Conservation (phyloP, 2,329 filamentous ascomycete species). For the Apiospora phragmitis region DNA sequence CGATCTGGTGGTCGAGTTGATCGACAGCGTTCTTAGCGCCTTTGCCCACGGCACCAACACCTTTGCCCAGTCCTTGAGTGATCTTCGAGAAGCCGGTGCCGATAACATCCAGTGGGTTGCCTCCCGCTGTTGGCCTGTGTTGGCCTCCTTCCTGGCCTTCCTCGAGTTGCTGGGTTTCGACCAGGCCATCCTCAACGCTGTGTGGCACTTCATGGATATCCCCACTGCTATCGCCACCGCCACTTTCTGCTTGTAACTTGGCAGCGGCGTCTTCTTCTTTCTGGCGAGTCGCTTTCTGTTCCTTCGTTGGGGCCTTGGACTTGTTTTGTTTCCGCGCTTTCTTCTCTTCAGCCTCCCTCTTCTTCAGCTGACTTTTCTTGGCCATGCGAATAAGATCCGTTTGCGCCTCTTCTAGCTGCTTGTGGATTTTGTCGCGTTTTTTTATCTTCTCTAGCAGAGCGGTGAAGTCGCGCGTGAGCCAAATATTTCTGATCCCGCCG, state of each 20-base stretch:
- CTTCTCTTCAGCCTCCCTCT: slow-evolving; percentile 64
- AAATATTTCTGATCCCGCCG: slow-evolving; percentile 91
- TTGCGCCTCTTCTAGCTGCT: slow-evolving; percentile 75
- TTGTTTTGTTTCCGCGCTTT: slow-evolving; percentile 55
- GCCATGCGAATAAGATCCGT: slow-evolving; percentile 80
- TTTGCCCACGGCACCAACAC: slow-evolving; percentile 41
- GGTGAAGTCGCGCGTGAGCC: slow-evolving; percentile 91
- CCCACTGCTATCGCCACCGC: slow-evolving; percentile 51
- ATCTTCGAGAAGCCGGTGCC: slow-evolving; percentile 46
- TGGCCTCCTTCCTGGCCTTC: slow-evolving; percentile 19
- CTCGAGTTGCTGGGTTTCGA: slow-evolving; percentile 27
- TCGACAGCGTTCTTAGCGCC: slow-evolving; percentile 48
- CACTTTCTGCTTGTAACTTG: slow-evolving; percentile 48
- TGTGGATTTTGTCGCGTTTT: slow-evolving; percentile 69
- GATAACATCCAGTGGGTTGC: slow-evolving; percentile 31
- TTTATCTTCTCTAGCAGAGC: slow-evolving; percentile 82
- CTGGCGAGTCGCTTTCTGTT: slow-evolving; percentile 47
- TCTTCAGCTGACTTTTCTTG: slow-evolving; percentile 76
- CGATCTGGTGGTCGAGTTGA: slow-evolving; percentile 53
- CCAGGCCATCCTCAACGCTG: slow-evolving; percentile 42
- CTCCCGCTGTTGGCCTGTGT: slow-evolving; percentile 12
- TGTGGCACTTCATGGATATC: slow-evolving; percentile 56
- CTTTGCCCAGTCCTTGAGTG: slow-evolving; percentile 50
- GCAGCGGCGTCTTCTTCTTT: slow-evolving; percentile 52
- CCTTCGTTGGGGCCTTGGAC: slow-evolving; percentile 50